phyloP scores from a whole-genome alignment of 2,329 filamentous ascomycete species.

The Gliomastix tumulicola region DNA sequence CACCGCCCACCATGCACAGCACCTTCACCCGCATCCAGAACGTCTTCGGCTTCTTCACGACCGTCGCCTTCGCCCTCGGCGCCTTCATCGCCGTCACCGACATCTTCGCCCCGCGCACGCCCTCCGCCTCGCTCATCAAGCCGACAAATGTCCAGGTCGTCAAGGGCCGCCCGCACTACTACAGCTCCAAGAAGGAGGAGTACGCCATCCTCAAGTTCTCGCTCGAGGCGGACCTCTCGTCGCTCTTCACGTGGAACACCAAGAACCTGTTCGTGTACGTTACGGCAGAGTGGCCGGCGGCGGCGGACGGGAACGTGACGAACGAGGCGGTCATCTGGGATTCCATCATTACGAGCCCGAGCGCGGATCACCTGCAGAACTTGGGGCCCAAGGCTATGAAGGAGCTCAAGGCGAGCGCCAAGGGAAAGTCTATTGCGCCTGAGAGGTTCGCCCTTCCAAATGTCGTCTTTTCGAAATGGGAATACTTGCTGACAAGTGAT shows the following conservation, averaged over 20 bases:
- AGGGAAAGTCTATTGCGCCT: slow-evolving; percentile 54
- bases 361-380: slow-evolving; percentile 55
- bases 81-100: slow-evolving; percentile 76
- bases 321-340: slow-evolving; percentile 93
- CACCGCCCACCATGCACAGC: slow-evolving; percentile 67
- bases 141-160: slow-evolving; percentile 83
- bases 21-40: slow-evolving; percentile 79
- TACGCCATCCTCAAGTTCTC: slow-evolving; percentile 94
- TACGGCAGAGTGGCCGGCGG: slow-evolving; percentile 63
- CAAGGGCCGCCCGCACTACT: slow-evolving; percentile 92
- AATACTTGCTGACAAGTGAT: background rate
- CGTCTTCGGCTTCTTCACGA: slow-evolving; percentile 97
- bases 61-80: slow-evolving; percentile 77
- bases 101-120: slow-evolving; percentile 61
- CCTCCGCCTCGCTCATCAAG: slow-evolving; percentile 52
- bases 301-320: slow-evolving; percentile 22
- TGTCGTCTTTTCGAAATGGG: too few species aligned
- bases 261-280: slow-evolving; percentile 98
- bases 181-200: slow-evolving; percentile 86
- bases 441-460: slow-evolving; percentile 37
- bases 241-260: slow-evolving; percentile 98
- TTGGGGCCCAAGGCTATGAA: slow-evolving; percentile 52
- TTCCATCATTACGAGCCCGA: slow-evolving; percentile 74
- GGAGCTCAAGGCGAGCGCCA: slow-evolving; percentile 53
- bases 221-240: slow-evolving; percentile 81